Evolutionary conservation across 768 basidiomycete species (phyloP).

Genomic region (Favolaschia claudopus): DNA sequence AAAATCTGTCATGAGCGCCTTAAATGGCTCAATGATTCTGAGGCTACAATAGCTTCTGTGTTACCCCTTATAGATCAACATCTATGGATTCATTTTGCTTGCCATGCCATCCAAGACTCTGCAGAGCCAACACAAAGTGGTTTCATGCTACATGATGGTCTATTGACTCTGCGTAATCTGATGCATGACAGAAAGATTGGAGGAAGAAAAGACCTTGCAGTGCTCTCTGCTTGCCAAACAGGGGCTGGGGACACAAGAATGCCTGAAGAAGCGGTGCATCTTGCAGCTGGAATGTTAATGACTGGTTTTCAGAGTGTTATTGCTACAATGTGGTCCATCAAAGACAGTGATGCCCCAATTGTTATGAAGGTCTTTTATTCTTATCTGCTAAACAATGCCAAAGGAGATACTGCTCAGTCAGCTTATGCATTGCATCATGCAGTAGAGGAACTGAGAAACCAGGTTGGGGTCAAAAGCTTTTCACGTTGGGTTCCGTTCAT

Average conservation of each 20-base stretch:
- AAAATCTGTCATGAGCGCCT: background rate
- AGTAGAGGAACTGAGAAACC: conserved; percentile 12
- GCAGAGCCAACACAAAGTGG: conserved; percentile 33
- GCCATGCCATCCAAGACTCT: conserved; percentile 40
- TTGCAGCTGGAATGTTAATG: conserved; percentile 46
- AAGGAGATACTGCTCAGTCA: conserved; percentile 13
- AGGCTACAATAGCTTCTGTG: conserved; percentile 25
- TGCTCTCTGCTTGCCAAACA: conserved; percentile 52
- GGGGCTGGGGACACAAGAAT: conserved; percentile 36
- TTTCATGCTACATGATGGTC: conserved; percentile 29
- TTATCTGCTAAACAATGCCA: conserved; percentile 14
- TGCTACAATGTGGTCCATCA: conserved; percentile 49
- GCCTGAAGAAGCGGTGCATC: conserved; percentile 45
- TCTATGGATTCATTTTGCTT: conserved; percentile 42
- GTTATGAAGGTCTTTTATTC: conserved; percentile 40
- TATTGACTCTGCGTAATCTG: conserved; percentile 22
- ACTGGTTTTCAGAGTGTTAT: conserved; percentile 39
- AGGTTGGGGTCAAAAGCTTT: conserved; percentile 11
- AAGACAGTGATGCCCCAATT: conserved; percentile 38
- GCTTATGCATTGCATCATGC: conserved; percentile 30
- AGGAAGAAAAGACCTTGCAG: conserved; percentile 45
- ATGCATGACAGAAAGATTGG: too few relatives aligned
- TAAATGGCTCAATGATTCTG: background rate
- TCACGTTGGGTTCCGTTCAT: conserved; percentile 29
- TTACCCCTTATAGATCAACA: conserved; percentile 20